These are phyloP conservation scores for Stachybotrys echinatus DNA, from an alignment of 2,329 filamentous ascomycete genomes.

Conservation along the genomic window DNA sequence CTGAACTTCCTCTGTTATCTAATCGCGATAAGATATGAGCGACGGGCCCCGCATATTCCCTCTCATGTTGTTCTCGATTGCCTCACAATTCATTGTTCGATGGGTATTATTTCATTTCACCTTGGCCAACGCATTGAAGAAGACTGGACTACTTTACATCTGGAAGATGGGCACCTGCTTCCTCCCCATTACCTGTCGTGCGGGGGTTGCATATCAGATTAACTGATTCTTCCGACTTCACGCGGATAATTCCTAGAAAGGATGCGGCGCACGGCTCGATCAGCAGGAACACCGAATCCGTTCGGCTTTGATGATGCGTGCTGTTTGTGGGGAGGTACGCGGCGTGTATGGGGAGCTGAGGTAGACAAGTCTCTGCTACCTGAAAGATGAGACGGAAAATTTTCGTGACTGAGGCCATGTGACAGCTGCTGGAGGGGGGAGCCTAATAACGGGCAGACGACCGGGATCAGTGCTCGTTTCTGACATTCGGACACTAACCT, in stretches of 20 bases:
- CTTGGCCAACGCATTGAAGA: no score
- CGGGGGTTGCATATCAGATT: no score
- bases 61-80: no score
- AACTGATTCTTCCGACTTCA: background rate
- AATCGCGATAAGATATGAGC: slow-evolving; percentile 2
- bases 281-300: background rate
- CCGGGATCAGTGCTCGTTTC: background rate
- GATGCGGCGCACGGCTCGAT: background rate
- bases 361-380: background rate
- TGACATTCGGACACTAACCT: background rate
- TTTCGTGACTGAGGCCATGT: slow-evolving; percentile 11
- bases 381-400: slow-evolving; percentile 5
- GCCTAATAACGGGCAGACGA: background rate
- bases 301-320: background rate
- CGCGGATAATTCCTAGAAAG: background rate
- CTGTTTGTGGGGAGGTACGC: no score
- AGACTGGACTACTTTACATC: no score
- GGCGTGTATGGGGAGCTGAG: no score
- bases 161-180: no score
- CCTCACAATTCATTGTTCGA: no score
- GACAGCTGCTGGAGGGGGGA: slow-evolving; percentile 4
- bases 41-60: no score
- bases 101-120: no score
- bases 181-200: no score
- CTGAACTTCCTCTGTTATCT: slow-evolving; percentile 7